Conservation (phyloP, 805 yeast genomes). For the Hyphopichia homilentoma region DNA sequence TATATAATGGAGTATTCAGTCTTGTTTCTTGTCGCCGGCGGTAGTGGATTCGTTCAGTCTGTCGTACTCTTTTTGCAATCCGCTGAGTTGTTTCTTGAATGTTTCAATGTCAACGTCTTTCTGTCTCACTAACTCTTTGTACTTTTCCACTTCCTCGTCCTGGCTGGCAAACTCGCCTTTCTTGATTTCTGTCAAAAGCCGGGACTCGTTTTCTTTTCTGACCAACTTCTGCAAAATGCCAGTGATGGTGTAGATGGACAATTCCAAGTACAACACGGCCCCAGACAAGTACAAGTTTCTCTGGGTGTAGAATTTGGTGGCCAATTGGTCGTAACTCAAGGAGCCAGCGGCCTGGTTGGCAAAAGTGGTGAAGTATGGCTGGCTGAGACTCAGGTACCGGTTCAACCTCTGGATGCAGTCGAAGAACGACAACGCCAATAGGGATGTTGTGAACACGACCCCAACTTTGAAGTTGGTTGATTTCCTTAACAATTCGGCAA, state of each 20-base stretch:
- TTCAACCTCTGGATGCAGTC: slow-evolving; percentile 50
- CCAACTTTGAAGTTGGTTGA: slow-evolving; percentile 45
- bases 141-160: slow-evolving; percentile 27
- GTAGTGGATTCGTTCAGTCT: too few species aligned
- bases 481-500: slow-evolving; percentile 29
- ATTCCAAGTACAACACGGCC: slow-evolving; percentile 52
- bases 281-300: slow-evolving; percentile 62
- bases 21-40: slow-evolving; percentile 5
- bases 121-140: slow-evolving; percentile 30
- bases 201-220: slow-evolving; percentile 33
- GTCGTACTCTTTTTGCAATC: slow-evolving; percentile 49
- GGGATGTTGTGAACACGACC: slow-evolving; percentile 32
- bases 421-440: slow-evolving; percentile 48
- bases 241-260: slow-evolving; percentile 54
- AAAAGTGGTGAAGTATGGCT: slow-evolving; percentile 18
- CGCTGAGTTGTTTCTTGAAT: slow-evolving; percentile 48
- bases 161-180: slow-evolving; percentile 10
- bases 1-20: too few species aligned
- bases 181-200: slow-evolving; percentile 14
- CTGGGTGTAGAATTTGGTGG: slow-evolving; percentile 59
- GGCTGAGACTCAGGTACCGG: slow-evolving; percentile 16
- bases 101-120: slow-evolving; percentile 45
- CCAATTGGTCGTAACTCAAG: slow-evolving; percentile 48
- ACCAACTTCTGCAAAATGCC: slow-evolving; percentile 52
- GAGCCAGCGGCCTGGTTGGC: slow-evolving; percentile 7